These are phyloP conservation scores for Hypoxylon cercidicola DNA, from an alignment of 495 filamentous ascomycete genomes.

Conservation along the genomic window DNA sequence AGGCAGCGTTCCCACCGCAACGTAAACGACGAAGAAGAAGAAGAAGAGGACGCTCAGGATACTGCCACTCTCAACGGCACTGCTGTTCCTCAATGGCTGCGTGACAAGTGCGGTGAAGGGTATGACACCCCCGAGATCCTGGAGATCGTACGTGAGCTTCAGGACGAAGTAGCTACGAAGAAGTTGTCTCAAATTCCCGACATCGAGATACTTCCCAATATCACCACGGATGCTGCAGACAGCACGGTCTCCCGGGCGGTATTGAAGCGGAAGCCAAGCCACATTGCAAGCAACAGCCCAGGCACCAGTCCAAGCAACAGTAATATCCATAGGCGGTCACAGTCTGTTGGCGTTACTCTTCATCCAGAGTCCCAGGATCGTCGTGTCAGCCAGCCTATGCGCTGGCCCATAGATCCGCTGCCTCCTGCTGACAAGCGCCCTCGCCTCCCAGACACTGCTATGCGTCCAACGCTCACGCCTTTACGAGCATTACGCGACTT, in stretches of 20 bases:
- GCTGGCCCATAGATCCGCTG: conserved; percentile 10
- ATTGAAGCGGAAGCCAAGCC: conserved; percentile 34
- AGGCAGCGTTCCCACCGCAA: conserved; percentile 41
- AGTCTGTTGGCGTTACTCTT: conserved; percentile 49
- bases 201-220: conserved; percentile 73
- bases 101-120: conserved; percentile 42
- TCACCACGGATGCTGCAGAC: conserved; percentile 43
- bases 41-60: conserved; percentile 13
- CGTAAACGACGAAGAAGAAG: conserved; percentile 45
- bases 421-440: conserved; percentile 45
- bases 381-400: conserved; percentile 46
- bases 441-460: conserved; percentile 28
- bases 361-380: conserved; percentile 32
- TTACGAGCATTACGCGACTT: no score
- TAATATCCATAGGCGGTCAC: conserved; percentile 51
- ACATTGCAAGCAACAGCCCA: no score
- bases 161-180: conserved; percentile 44
- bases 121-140: conserved; percentile 53
- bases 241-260: conserved; percentile 30
- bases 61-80: conserved; percentile 42
- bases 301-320: no score
- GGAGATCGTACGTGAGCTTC: conserved; percentile 49
- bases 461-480: no score
- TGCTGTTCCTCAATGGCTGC: conserved; percentile 58
- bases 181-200: conserved; percentile 64